Evolutionary conservation across 2,329 filamentous ascomycete species (phyloP).

Genomic region (Apiospora hydei): DNA sequence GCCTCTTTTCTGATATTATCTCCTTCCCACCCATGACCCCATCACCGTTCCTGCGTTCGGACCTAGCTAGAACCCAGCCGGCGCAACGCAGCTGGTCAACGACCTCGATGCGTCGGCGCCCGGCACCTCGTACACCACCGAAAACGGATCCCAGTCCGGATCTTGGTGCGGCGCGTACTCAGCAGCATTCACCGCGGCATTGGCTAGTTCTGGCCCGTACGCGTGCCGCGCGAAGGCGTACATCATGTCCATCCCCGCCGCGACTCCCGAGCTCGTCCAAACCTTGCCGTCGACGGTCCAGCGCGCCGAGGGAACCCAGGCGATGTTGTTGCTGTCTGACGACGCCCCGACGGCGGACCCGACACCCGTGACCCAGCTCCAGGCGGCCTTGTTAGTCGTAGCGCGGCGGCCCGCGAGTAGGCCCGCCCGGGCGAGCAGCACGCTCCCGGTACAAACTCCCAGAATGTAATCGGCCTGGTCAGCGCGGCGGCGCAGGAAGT

Average conservation of each 20-base stretch:
- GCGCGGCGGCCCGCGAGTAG: slow-evolving; percentile 31
- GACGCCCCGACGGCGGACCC: slow-evolving; percentile 29
- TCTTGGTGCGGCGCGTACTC: slow-evolving; percentile 34
- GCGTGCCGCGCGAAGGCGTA: slow-evolving; percentile 29
- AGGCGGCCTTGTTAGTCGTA: slow-evolving; percentile 35
- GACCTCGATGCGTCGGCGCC: not conserved
- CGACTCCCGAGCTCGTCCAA: slow-evolving; percentile 36
- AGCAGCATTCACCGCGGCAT: slow-evolving; percentile 61
- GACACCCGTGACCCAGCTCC: slow-evolving; percentile 30
- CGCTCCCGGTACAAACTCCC: slow-evolving; percentile 34
- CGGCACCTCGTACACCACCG: slow-evolving; percentile 31
- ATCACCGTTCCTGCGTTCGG: too few relatives aligned
- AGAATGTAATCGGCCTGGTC: slow-evolving; percentile 49
- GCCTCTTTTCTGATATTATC: too few relatives aligned
- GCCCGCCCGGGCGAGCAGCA: slow-evolving; percentile 35
- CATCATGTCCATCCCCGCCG: slow-evolving; percentile 35
- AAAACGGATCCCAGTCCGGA: slow-evolving; percentile 36
- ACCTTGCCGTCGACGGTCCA: slow-evolving; percentile 36
- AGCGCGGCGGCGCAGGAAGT: slow-evolving; percentile 39
- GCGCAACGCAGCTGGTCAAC: not conserved
- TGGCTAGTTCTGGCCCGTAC: slow-evolving; percentile 52
- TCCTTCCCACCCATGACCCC: too few relatives aligned
- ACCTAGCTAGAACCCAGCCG: not conserved
- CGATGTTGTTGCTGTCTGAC: slow-evolving; percentile 49
- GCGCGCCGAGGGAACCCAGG: slow-evolving; percentile 34